These are phyloP conservation scores for Poa pratensis DNA, from an alignment of 176 grass and related monocot genomes.

Conservation along the genomic window DNA sequence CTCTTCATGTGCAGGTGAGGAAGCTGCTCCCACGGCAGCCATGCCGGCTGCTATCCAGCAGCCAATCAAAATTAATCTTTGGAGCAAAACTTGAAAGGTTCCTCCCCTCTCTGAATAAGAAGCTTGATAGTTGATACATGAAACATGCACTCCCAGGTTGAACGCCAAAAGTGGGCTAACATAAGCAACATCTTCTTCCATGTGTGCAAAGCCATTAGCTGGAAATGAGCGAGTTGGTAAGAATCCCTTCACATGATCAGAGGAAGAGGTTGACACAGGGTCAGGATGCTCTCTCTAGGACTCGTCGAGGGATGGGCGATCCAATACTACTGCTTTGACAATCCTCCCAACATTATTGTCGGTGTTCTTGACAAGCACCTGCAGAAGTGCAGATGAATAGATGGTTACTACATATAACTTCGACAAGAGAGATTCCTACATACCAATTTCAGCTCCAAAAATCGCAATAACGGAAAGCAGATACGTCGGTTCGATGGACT, in stretches of 20 bases:
- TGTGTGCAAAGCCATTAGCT: not conserved
- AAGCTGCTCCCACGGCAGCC: too few relatives aligned
- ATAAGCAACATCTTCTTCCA: slow-evolving; percentile 65
- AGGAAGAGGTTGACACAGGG: slow-evolving; percentile 27
- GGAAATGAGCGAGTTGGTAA: slow-evolving; percentile 60
- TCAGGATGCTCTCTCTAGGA: slow-evolving; percentile 25
- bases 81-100: slow-evolving; percentile 64
- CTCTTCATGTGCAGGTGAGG: too few relatives aligned
- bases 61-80: not conserved
- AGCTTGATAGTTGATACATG: slow-evolving; percentile 55
- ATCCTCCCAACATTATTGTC: slow-evolving; percentile 85
- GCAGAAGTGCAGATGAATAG: slow-evolving; percentile 24
- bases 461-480: not conserved
- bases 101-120: slow-evolving; percentile 59
- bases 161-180: slow-evolving; percentile 89
- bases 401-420: not conserved
- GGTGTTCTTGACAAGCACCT: slow-evolving; percentile 93
- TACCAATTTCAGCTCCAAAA: not conserved
- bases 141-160: slow-evolving; percentile 83
- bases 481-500: not conserved
- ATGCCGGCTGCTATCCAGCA: too few relatives aligned
- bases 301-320: slow-evolving; percentile 43
- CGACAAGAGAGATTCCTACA: not conserved
- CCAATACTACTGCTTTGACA: slow-evolving; percentile 67
- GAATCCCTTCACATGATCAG: slow-evolving; percentile 59